These are phyloP conservation scores for Tieghemostelium lacteum DNA, from an alignment of 78 protist species.

Conservation along the genomic window DNA sequence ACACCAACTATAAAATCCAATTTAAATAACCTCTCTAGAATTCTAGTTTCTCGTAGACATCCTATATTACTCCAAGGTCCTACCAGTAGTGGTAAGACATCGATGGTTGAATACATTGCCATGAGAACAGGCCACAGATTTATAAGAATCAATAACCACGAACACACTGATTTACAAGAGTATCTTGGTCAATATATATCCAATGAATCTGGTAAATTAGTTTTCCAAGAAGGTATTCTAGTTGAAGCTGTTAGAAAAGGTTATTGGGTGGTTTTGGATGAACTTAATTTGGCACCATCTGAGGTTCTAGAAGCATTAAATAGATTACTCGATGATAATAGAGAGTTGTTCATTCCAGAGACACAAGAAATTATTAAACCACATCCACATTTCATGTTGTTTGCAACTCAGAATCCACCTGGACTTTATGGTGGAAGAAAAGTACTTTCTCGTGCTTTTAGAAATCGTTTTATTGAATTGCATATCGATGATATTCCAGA, in stretches of 20 bases:
- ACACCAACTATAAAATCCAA: conserved; percentile 84
- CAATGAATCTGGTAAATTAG: conserved; percentile 88
- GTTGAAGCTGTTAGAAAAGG: conserved; percentile 98
- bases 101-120: conserved; percentile 97
- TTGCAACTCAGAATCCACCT: conserved; percentile 99
- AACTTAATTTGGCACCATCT: conserved; percentile 99
- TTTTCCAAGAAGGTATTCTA: conserved; percentile 96
- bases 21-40: conserved; percentile 89
- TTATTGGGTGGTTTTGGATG: conserved; percentile 99
- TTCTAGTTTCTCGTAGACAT: conserved; percentile 68
- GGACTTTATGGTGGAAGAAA: conserved; percentile 99
- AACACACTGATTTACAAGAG: conserved; percentile 99
- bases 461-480: conserved; percentile 98
- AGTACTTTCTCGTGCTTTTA: conserved; percentile 96
- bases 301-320: conserved; percentile 99
- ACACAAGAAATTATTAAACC: conserved; percentile 95
- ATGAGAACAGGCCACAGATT: conserved; percentile 91
- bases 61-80: conserved; percentile 97
- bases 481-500: conserved; percentile 96
- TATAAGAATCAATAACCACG: conserved; percentile 99
- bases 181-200: conserved; percentile 98
- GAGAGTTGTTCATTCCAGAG: conserved; percentile 99
- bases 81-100: conserved; percentile 96
- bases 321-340: conserved; percentile 99
- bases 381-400: conserved; percentile 98